Evolutionary conservation across 345 rosid genomes (phyloP).

Genomic region (Psidium friedrichsthalianum): DNA sequence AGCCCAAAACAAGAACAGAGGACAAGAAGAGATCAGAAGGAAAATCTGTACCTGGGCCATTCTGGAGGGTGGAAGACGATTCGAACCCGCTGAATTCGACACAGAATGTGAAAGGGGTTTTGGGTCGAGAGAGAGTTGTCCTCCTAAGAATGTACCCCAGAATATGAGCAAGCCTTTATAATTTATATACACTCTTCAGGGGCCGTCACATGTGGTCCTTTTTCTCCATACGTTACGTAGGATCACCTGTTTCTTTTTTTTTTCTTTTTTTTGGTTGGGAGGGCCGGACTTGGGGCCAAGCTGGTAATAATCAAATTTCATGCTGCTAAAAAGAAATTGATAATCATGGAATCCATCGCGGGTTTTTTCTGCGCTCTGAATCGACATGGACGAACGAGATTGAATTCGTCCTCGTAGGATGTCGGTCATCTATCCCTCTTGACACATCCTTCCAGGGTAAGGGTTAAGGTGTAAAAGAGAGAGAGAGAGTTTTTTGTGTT

Average conservation of each 20-base stretch:
- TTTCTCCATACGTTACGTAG: not conserved
- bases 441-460: too few species aligned
- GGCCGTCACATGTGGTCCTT: not conserved
- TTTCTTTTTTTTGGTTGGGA: too few species aligned
- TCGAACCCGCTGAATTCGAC: not conserved
- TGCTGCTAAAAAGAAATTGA: not conserved
- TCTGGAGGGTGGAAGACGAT: not conserved
- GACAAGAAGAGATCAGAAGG: not conserved
- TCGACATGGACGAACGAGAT: not conserved
- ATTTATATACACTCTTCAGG: not conserved
- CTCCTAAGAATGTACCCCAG: not conserved
- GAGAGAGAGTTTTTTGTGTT: too few species aligned
- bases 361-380: too few species aligned
- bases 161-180: not conserved
- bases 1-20: not conserved
- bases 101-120: not conserved
- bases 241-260: not conserved
- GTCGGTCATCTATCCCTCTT: not conserved
- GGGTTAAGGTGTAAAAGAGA: too few species aligned
- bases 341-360: not conserved
- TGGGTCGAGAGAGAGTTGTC: not conserved
- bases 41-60: conserved; percentile 54
- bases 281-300: not conserved
- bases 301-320: too few species aligned
- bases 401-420: not conserved